These are phyloP conservation scores for Tolypocladium tropicale DNA, from an alignment of 2,329 filamentous ascomycete genomes.

Conservation along the genomic window DNA sequence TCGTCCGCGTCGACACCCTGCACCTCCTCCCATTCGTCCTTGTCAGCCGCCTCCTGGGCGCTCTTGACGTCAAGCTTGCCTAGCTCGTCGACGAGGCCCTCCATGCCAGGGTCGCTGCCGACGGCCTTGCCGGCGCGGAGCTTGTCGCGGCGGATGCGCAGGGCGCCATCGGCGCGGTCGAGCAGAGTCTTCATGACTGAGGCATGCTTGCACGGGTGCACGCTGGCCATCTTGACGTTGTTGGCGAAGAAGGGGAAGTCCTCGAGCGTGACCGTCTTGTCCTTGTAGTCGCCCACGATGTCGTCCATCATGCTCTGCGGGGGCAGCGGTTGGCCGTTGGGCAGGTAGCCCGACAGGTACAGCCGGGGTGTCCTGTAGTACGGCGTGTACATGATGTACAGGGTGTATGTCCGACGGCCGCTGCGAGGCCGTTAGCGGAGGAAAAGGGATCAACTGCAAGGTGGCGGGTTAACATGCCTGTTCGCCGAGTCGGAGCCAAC, in stretches of 20 bases:
- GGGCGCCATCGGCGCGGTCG: slow-evolving; percentile 85
- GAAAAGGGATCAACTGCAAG: not conserved
- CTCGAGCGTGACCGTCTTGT: slow-evolving; percentile 97
- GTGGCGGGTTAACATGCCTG: slow-evolving; percentile 26
- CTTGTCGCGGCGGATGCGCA: slow-evolving; percentile 82
- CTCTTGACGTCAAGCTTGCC: slow-evolving; percentile 50
- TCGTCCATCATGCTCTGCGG: slow-evolving; percentile 92
- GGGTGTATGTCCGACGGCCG: slow-evolving; percentile 82
- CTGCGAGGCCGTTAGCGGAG: slow-evolving; percentile 30
- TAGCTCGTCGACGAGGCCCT: slow-evolving; percentile 77
- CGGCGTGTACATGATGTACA: slow-evolving; percentile 96
- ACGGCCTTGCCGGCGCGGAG: slow-evolving; percentile 47
- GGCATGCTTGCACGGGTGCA: slow-evolving; percentile 95
- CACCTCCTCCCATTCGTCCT: slow-evolving; percentile 57
- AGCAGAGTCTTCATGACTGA: slow-evolving; percentile 97
- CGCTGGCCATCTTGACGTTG: slow-evolving; percentile 88
- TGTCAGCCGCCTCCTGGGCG: slow-evolving; percentile 39
- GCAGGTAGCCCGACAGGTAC: slow-evolving; percentile 84
- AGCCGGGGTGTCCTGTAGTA: slow-evolving; percentile 94
- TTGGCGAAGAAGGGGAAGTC: slow-evolving; percentile 93
- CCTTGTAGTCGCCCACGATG: slow-evolving; percentile 91
- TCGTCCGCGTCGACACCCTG: slow-evolving; percentile 53
- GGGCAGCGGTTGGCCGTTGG: slow-evolving; percentile 68
- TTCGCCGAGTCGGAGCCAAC: slow-evolving; percentile 37
- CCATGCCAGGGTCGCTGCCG: slow-evolving; percentile 53